Evolutionary conservation across 116 monocot genomes (phyloP).

Genomic region (Phalaenopsis hybrid): DNA sequence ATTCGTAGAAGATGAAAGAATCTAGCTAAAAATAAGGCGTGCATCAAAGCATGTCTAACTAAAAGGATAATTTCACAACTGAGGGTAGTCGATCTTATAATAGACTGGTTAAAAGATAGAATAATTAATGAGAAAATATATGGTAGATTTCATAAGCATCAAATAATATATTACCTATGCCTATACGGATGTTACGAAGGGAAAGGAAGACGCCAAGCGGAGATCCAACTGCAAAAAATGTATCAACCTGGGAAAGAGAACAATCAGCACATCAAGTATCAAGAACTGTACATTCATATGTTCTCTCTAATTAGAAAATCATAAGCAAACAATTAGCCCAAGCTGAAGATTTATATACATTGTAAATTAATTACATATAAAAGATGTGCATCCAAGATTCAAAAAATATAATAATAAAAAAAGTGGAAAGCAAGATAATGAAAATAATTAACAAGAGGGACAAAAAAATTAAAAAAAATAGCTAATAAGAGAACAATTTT

Average conservation of each 20-base stretch:
- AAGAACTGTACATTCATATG: not conserved
- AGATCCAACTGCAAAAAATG: slow-evolving; percentile 97
- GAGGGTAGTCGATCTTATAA: not conserved
- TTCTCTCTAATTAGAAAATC: not conserved
- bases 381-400: not conserved
- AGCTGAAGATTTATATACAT: not conserved
- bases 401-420: not conserved
- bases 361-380: not conserved
- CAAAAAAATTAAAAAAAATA: not conserved
- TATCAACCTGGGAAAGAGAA: slow-evolving; percentile 65
- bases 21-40: not conserved
- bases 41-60: not conserved
- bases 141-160: not conserved
- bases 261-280: not conserved
- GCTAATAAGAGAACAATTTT: not conserved
- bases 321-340: not conserved
- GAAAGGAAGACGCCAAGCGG: slow-evolving; percentile 96
- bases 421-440: not conserved
- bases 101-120: not conserved
- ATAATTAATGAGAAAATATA: not conserved
- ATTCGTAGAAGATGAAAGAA: not conserved
- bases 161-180: slow-evolving; percentile 57
- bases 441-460: not conserved
- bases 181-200: slow-evolving; percentile 83
- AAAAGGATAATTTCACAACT: not conserved